Evolutionary conservation across 805 yeast species (phyloP).

Genomic region (Suhomyces sp.): DNA sequence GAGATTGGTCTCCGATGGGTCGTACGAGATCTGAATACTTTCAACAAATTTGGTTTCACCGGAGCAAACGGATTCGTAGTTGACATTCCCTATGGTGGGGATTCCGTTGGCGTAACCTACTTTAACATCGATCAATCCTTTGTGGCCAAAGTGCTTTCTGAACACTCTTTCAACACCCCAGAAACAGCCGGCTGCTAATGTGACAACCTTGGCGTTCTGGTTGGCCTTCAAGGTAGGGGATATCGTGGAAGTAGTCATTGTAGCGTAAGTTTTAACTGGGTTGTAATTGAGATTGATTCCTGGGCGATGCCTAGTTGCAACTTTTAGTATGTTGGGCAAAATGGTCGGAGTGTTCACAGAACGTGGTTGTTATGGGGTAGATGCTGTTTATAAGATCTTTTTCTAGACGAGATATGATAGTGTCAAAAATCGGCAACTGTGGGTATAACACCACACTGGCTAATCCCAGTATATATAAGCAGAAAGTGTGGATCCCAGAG

Average conservation of each 20-base stretch:
- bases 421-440: not conserved
- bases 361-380: no score
- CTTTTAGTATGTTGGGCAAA: no score
- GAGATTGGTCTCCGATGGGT: slow-evolving; percentile 61
- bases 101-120: slow-evolving; percentile 92
- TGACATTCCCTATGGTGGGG: slow-evolving; percentile 43
- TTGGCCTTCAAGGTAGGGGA: slow-evolving; percentile 39
- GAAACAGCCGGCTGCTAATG: slow-evolving; percentile 65
- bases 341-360: no score
- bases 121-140: slow-evolving; percentile 68
- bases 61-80: slow-evolving; percentile 69
- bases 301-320: no score
- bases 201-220: slow-evolving; percentile 33
- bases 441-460: not conserved
- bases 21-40: slow-evolving; percentile 77
- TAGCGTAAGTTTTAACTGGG: no score
- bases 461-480: no score
- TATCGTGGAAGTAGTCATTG: slow-evolving; percentile 13
- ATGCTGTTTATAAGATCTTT: no score
- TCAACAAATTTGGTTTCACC: slow-evolving; percentile 82
- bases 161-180: slow-evolving; percentile 90
- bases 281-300: no score
- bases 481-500: slow-evolving; percentile 2
- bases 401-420: slow-evolving; percentile 1
- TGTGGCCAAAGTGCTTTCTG: slow-evolving; percentile 61